A percentile compares a stretch with the other conserved stretches of the same genome.
Conservation (phyloP, 2,329 filamentous ascomycete species). For the Trichoderma oligosporum region DNA sequence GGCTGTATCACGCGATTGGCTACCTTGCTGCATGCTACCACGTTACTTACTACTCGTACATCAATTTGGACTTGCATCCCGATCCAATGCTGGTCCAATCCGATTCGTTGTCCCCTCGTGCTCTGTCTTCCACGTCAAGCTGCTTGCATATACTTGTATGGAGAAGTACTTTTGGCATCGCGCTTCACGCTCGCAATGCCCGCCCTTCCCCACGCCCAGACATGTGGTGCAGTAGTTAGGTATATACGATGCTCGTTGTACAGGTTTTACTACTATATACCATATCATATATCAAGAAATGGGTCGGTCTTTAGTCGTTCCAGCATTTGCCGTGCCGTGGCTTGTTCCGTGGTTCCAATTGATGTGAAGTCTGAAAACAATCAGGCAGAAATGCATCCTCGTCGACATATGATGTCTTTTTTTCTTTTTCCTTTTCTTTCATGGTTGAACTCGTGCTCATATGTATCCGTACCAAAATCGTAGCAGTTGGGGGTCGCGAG, state of each 20-base stretch:
- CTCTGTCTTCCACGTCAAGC: conserved; percentile 16
- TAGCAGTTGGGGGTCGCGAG: too few species aligned
- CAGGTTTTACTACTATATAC: too few species aligned
- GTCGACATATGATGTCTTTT: not conserved
- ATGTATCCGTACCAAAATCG: too few species aligned
- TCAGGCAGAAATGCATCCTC: conserved; percentile 14
- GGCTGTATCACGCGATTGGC: too few species aligned
- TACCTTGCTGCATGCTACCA: not conserved
- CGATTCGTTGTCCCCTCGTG: too few species aligned
- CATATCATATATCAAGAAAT: not conserved
- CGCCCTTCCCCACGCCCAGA: not conserved
- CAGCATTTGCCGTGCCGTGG: not conserved
- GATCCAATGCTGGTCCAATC: too few species aligned
- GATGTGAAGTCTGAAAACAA: not conserved
- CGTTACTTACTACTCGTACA: too few species aligned
- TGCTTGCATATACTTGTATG: not conserved
- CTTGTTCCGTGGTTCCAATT: not conserved
- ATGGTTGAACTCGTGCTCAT: too few species aligned
- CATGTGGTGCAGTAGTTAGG: too few species aligned
- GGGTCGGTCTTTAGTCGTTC: conserved; percentile 1
- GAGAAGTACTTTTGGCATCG: not conserved
- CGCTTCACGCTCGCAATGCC: not conserved
- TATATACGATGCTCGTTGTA: not conserved
- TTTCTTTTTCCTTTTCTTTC: too few species aligned
- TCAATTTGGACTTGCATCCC: not conserved